Evolutionary conservation across 169 alveolate species (phyloP).

Genomic region (Toxoplasma gondii): DNA sequence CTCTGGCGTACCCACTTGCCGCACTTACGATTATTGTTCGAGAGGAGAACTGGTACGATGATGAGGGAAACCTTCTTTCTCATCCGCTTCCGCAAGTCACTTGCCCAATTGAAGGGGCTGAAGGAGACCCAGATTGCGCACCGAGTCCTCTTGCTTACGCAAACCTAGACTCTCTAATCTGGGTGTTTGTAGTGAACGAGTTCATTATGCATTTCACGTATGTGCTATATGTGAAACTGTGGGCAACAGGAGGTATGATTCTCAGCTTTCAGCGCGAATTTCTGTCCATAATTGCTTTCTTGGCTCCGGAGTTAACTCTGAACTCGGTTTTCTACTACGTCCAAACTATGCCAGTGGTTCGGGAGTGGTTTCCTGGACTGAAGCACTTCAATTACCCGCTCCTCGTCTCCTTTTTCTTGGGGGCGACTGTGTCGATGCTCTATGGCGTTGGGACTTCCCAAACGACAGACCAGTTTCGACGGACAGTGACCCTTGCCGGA

Average conservation of each 20-base stretch:
- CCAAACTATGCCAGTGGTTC: slow-evolving; percentile 61
- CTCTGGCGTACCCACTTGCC: not conserved
- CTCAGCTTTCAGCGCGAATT: slow-evolving; percentile 53
- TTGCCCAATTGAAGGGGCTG: slow-evolving; percentile 30
- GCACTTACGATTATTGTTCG: not conserved
- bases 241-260: slow-evolving; percentile 58
- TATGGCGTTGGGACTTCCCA: slow-evolving; percentile 48
- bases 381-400: slow-evolving; percentile 33
- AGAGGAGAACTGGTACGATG: slow-evolving; percentile 6
- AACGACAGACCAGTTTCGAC: slow-evolving; percentile 59
- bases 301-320: slow-evolving; percentile 33
- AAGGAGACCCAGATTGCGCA: slow-evolving; percentile 22
- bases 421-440: slow-evolving; percentile 36
- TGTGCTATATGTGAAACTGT: slow-evolving; percentile 56
- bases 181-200: slow-evolving; percentile 53
- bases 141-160: slow-evolving; percentile 59
- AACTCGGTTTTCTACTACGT: slow-evolving; percentile 48
- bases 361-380: slow-evolving; percentile 30
- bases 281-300: slow-evolving; percentile 32
- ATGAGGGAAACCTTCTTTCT: not conserved
- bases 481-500: slow-evolving; percentile 51
- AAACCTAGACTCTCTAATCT: slow-evolving; percentile 33
- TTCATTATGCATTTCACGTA: slow-evolving; percentile 45
- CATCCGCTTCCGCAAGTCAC: slow-evolving; percentile 21
- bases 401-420: slow-evolving; percentile 41